These are phyloP conservation scores for Pestalotiopsis sp. DNA, from an alignment of 2,329 filamentous ascomycete genomes.

Conservation along the genomic window DNA sequence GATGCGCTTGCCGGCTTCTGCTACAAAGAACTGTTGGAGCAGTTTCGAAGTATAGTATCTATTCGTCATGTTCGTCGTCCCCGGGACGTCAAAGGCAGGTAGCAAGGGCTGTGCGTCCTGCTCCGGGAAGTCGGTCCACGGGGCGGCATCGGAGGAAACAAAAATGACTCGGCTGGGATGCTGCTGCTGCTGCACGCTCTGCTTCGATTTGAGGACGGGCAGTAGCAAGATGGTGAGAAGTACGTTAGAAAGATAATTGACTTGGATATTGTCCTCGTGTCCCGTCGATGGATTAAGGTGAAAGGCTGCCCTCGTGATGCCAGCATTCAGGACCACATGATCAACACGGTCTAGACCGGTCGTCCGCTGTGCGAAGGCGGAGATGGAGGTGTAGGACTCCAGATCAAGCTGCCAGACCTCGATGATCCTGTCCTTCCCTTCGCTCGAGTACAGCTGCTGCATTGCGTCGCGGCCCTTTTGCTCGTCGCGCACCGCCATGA, in stretches of 20 bases:
- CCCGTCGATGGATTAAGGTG: not conserved
- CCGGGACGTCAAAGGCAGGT: no score
- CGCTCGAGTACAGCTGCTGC: no score
- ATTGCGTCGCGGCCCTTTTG: no score
- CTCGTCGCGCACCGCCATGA: slow-evolving; percentile 43
- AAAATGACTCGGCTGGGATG: not conserved
- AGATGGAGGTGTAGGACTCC: slow-evolving; percentile 45
- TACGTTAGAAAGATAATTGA: slow-evolving; percentile 23
- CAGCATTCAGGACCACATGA: slow-evolving; percentile 47
- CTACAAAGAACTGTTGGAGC: no score
- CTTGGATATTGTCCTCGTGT: slow-evolving; percentile 20
- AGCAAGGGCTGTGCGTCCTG: no score
- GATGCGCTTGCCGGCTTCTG: no score
- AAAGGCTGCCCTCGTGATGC: not conserved
- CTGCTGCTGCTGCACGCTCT: not conserved
- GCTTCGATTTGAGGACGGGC: slow-evolving; percentile 16
- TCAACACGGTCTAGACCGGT: slow-evolving; percentile 39
- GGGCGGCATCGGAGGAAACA: not conserved
- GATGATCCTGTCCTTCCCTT: not conserved
- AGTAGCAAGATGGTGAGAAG: slow-evolving; percentile 19
- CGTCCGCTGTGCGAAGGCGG: slow-evolving; percentile 39
- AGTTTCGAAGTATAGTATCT: no score
- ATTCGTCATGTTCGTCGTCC: no score
- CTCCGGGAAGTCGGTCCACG: not conserved
- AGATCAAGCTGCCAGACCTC: slow-evolving; percentile 48